Evolutionary conservation across 2,329 filamentous ascomycete species (phyloP).

Genomic region (Botrytis squamosa): DNA sequence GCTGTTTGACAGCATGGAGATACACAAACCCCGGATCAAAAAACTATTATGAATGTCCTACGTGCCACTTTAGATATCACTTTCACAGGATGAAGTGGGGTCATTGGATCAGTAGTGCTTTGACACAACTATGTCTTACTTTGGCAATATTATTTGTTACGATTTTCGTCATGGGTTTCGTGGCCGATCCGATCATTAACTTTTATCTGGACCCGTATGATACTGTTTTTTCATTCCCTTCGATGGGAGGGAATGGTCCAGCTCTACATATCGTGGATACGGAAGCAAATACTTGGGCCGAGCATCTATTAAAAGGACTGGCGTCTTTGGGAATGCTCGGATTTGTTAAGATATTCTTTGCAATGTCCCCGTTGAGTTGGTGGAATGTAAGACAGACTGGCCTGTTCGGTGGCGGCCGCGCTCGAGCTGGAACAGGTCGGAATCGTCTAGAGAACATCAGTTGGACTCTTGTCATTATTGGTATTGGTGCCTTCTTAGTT

Average conservation of each 20-base stretch:
- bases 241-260: constrained; percentile 44
- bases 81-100: constrained; percentile 76
- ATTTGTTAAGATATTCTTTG: constrained; percentile 75
- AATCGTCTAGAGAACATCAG: constrained; percentile 77
- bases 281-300: constrained; percentile 63
- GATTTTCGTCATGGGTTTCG: constrained; percentile 82
- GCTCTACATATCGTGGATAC: constrained; percentile 44
- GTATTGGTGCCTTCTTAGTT: constrained; percentile 74
- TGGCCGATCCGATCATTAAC: constrained; percentile 90
- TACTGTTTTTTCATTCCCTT: constrained; percentile 50
- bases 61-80: constrained; percentile 80
- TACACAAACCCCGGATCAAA: constrained; percentile 65
- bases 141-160: constrained; percentile 66
- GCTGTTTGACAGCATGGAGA: constrained; percentile 82
- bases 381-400: constrained; percentile 68
- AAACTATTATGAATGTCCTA: constrained; percentile 85
- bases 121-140: constrained; percentile 70
- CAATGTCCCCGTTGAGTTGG: constrained; percentile 73
- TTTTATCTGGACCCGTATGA: constrained; percentile 78
- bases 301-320: constrained; percentile 86
- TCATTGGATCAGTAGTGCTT: constrained; percentile 63
- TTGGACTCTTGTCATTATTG: constrained; percentile 75
- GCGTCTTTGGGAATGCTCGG: constrained; percentile 87
- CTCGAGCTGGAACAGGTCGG: constrained; percentile 62
- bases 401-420: constrained; percentile 51